Percentiles rank a stretch among this genome's conserved stretches.
phyloP scores from a whole-genome alignment of 495 filamentous ascomycete species.

The Haplographium delicatum region DNA sequence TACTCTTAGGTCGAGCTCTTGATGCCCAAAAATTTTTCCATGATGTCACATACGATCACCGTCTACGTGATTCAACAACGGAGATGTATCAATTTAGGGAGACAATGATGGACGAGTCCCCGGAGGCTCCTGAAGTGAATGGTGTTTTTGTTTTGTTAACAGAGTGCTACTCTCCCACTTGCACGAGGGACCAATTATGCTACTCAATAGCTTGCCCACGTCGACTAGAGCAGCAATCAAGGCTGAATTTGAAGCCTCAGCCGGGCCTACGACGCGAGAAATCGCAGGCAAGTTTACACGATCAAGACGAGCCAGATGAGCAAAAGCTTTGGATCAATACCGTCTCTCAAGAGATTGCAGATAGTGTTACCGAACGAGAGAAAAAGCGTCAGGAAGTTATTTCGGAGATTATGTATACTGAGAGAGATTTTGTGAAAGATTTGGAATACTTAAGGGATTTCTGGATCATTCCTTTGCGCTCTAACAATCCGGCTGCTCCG shows the following conservation, averaged over 20 bases:
- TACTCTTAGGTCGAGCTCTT: conserved; percentile 86
- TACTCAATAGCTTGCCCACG: conserved; percentile 98
- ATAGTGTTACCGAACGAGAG: conserved; percentile 80
- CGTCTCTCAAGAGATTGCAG: conserved; percentile 89
- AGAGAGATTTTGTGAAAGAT: conserved; percentile 99
- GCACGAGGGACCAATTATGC: conserved; percentile 87
- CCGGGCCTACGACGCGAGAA: conserved; percentile 80
- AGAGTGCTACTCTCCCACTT: conserved; percentile 98
- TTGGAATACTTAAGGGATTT: conserved; percentile 97
- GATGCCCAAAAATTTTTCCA: conserved; percentile 99
- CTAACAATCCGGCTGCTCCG: conserved; percentile 52
- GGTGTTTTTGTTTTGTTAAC: conserved; percentile 94
- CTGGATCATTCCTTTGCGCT: conserved; percentile 91
- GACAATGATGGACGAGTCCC: conserved; percentile 78
- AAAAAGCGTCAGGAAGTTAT: conserved; percentile 98
- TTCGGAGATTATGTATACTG: conserved; percentile 97
- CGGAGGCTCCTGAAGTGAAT: conserved; percentile 73
- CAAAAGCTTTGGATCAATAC: conserved; percentile 99
- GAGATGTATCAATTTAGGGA: conserved; percentile 98
- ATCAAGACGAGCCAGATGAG: conserved; percentile 81
- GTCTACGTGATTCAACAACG: conserved; percentile 79
- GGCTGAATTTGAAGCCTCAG: conserved; percentile 86
- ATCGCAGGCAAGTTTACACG: conserved; percentile 76
- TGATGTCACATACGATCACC: conserved; percentile 97
- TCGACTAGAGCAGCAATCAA: conserved; percentile 88